Evolutionary conservation across 75 land plant genomes (phyloP), one percentile per base, ranked within the genome.

Genomic region (Pinus taeda): DNA sequence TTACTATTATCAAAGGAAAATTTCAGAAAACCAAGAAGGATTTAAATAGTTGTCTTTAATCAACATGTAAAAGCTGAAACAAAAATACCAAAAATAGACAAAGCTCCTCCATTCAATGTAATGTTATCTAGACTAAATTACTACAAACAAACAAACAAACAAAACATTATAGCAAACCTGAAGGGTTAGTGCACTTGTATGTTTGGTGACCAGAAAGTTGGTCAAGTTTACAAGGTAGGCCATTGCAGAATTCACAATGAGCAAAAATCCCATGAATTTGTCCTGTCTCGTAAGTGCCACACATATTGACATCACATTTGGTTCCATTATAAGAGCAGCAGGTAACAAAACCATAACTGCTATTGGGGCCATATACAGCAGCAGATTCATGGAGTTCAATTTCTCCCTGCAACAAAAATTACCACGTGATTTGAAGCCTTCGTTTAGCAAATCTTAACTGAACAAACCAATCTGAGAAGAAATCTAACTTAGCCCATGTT

Each of bases 171-270:
- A 49, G 55, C 55, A 9, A 49, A 89, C 91, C 92, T 92, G 92
- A 57, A 92, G 88, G 36, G 94, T 92, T 57, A 92, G 64, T 21
- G 94, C 90, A 76, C 92, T 92, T 42, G 94, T 92, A 72, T 90
- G 91, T 71, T 90, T 90, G 77, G 94, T 92, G 77, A 92, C 92
- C 82, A 92, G 79, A 64, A 92, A 92, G 59, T 90, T 92, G 83
- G 92, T 90, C 74, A 92, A 74, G 74, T 91, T 91, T 12, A 91
- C 89, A 77, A 91, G 85, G 79, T 90, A 90, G 12, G 91, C 90
- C 77, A 81, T 74, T 7, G 90, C 62, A 17, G 89, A 89, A 73
- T 89, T 89, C 69, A 92, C 81, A 11, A 87, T 74, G 24, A 92
- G 83, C 80, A 85, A 75, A 80, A 85, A 84, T n/a, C 87, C 74